These are phyloP conservation scores for Arabidopsis thaliana DNA, from an alignment of 345 rosid genomes.

Conservation along the genomic window TAIR10.1 NC_003074.8:6468001-6468500, in stretches of 20 bases:
- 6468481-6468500: background rate
- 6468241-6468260: background rate
- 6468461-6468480: background rate
- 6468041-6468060: background rate
- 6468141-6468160: background rate
- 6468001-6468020: conserved; percentile 4
- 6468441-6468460: background rate
- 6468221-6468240: conserved; percentile 23
- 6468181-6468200: conserved; percentile 12
- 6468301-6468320: conserved; percentile 4
- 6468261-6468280: background rate
- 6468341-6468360: conserved; percentile 26
- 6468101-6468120: background rate
- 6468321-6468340: conserved; percentile 5
- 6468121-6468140: background rate
- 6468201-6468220: conserved; percentile 24
- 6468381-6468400: background rate
- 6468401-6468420: conserved; percentile 3
- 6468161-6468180: conserved; percentile 20
- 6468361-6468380: conserved; percentile 15
- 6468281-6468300: conserved; percentile 1
- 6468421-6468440: background rate
- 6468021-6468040: background rate
- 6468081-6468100: background rate
- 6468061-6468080: background rate